phyloP scores from a whole-genome alignment of 202 grass and related monocot species.

The Carex arenaria region DNA sequence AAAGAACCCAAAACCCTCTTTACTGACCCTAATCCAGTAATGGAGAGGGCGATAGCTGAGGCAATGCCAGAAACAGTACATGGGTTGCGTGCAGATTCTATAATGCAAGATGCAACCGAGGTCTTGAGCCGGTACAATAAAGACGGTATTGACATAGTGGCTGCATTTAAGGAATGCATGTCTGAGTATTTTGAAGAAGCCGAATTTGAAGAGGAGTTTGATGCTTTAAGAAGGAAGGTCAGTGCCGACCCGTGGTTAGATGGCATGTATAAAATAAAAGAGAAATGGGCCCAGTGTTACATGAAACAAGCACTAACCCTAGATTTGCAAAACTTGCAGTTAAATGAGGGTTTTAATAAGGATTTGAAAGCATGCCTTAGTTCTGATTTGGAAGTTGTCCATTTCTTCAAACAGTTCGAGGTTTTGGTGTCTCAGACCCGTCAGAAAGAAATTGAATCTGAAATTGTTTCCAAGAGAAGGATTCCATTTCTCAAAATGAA shows the following conservation, averaged over 20 bases:
- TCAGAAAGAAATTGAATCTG: constrained; percentile 29
- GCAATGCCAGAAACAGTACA: constrained; percentile 17
- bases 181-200: constrained; percentile 51
- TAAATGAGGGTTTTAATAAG: constrained; percentile 26
- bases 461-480: constrained; percentile 27
- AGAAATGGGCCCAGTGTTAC: constrained; percentile 33
- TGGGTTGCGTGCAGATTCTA: constrained; percentile 14
- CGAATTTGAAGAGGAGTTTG: constrained; percentile 43
- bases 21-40: constrained; percentile 27
- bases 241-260: constrained; percentile 4
- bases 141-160: constrained; percentile 3
- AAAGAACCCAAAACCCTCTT: constrained; percentile 35
- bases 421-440: constrained; percentile 7
- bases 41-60: constrained; percentile 16
- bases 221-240: constrained; percentile 29
- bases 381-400: constrained; percentile 24
- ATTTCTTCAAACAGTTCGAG: constrained; percentile 30
- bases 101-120: constrained; percentile 35
- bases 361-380: constrained; percentile 26
- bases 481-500: constrained; percentile 28
- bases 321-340: constrained; percentile 37
- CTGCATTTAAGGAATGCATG: constrained; percentile 22
- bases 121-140: constrained; percentile 19
- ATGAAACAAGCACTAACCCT: constrained; percentile 23
- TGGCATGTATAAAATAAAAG: constrained; percentile 30